Conservation (phyloP, 2,329 filamentous ascomycete genomes). For the Colletotrichum coccodes region DNA sequence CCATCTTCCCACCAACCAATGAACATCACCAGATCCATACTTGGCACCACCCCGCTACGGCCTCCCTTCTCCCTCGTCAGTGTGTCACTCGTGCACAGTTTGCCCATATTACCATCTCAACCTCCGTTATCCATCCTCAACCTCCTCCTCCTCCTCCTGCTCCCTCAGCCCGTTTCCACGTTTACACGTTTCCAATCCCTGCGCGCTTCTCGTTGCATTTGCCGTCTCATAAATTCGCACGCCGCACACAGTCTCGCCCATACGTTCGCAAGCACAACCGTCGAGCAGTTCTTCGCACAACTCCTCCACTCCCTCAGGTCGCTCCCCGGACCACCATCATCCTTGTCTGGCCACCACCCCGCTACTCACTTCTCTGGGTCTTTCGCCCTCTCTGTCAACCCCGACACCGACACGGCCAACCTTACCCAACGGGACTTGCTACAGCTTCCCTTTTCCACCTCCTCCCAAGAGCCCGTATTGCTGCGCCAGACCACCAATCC, state of each 20-base stretch:
- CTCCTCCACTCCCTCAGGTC: slow-evolving; percentile 9
- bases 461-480: not conserved
- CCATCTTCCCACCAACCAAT: slow-evolving; percentile 1
- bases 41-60: slow-evolving; percentile 5
- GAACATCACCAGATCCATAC: not conserved
- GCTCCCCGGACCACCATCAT: slow-evolving; percentile 13
- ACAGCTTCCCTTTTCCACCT: not conserved
- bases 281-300: no score
- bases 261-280: not conserved
- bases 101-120: not conserved
- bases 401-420: not conserved
- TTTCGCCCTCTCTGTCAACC: not conserved
- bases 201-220: slow-evolving; percentile 28
- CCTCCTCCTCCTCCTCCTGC: not conserved
- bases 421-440: not conserved
- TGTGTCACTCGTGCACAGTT: not conserved
- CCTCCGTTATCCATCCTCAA: slow-evolving; percentile 6
- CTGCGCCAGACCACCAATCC: not conserved
- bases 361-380: not conserved
- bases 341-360: slow-evolving; percentile 17
- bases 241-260: not conserved
- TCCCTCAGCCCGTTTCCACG: not conserved
- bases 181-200: slow-evolving; percentile 15
- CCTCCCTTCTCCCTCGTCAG: not conserved
- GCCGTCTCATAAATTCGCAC: slow-evolving; percentile 26